Evolutionary conservation across 2,329 filamentous ascomycete species (phyloP), one percentile per base, ranked within the genome.

Genomic region (Fusarium mangiferae): DNA sequence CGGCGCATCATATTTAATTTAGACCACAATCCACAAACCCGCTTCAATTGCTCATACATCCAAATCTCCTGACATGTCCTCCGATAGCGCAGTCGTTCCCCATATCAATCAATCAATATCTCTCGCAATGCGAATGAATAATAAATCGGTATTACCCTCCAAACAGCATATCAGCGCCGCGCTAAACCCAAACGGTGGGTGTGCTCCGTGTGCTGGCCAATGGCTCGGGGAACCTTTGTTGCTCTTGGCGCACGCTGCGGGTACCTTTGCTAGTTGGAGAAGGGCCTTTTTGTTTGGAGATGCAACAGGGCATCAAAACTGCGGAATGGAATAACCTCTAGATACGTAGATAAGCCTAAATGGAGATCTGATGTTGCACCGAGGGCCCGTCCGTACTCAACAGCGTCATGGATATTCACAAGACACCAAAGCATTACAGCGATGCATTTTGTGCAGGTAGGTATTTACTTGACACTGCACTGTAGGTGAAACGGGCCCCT

Each of bases 151-250:
- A 48, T 30, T 48, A 30, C 45, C 20, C 44, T 46, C 44, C 33
- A 52, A 38, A 52, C 45, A 52, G 35, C 24, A 35, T 54, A 58
- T 58, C 55, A 28, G 24, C 28, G 11, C 11, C 7, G 14, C 48
- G n/a, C 51, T 62, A 63, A 41, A 22, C 64, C 45, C 6, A 28
- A 55, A 26, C 2, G 20, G 59, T 64, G 35, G 7, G n/a, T 22
- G 42, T 35, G 33, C 58, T 70, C 65, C 59, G 65, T 7, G 18
- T 39, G 48, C 22, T 39, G 46, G 45, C 41, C 69, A 56, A 24
- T 61, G 11, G 41, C 45, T 60, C 62, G 62, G 58, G 71, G 71
- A 68, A 74, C 71, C 71, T 74, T 74, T 74, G 71, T 71, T 59
- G 33, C 8, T 68, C 70, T 73, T 73, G 70, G 66, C 70, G 48